Conservation (phyloP, 345 rosid species). For the Salix suchowensis region DNA sequence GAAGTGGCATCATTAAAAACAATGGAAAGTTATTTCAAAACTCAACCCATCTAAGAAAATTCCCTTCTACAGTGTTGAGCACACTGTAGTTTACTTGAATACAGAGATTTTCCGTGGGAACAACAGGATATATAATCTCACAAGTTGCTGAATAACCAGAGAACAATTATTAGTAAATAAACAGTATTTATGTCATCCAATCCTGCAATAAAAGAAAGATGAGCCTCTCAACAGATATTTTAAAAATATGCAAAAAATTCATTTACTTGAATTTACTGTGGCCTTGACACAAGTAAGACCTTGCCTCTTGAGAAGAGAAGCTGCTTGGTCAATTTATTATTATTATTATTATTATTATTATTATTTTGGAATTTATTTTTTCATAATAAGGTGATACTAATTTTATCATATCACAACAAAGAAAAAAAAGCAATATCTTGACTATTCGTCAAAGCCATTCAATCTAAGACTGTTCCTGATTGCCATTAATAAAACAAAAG, state of each 20-base stretch:
- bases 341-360: neutral
- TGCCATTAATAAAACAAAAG: neutral
- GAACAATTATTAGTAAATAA: neutral
- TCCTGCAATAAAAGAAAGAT: neutral
- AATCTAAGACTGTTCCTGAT: neutral
- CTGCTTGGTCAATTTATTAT: neutral
- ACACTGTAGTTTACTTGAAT: too few relatives aligned
- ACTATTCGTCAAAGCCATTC: neutral
- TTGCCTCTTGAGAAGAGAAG: neutral
- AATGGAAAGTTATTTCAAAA: neutral
- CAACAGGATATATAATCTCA: neutral
- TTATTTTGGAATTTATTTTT: neutral
- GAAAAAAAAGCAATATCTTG: neutral
- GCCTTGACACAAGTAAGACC: neutral
- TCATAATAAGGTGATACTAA: neutral
- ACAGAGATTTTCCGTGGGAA: neutral
- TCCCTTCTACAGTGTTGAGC: neutral
- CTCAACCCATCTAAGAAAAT: constrained; percentile 5
- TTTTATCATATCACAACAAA: neutral
- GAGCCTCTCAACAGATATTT: neutral
- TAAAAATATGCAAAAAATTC: neutral
- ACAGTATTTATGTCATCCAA: neutral
- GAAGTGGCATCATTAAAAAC: neutral
- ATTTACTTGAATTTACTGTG: neutral
- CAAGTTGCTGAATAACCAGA: neutral